Base-by-base conservation (phyloP, 768 basidiomycete species). In the Phylloporus sp. region DNA sequence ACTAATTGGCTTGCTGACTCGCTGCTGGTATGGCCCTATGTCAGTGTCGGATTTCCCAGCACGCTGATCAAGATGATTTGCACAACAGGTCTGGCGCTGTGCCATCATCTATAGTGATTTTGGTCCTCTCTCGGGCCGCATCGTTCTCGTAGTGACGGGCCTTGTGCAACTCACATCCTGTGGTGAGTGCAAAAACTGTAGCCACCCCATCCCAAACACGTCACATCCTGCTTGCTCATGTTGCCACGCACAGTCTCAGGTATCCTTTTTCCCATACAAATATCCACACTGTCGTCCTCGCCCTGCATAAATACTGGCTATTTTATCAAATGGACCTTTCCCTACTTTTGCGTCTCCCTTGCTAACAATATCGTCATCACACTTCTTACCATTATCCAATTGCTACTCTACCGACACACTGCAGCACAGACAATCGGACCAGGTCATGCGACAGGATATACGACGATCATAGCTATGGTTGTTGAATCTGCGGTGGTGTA, bases 401-500 rank as follows among this genome's bases (percentile, higher is more conserved):
- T 70, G 5, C 29, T 62, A 2, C 20, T 63, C 44, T 63, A 70
- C 52, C 60, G 67, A n/a, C 53, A 52, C 5, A 49, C 59, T 35
- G 58, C 55, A 38, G 47, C 47, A 16, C 52, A 46, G 16, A 26
- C 55, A 0, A 56, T 60, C 11, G 62, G 69, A 8, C 63, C 61
- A 9, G 59, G 57, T 12, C 68, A 60, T 27, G 58, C 44, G 23
- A 32, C 34, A 2, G 66, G 59, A 23, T 59, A 62, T 43, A 66
- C 68, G n/a, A 61, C 56, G 7, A 27, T 70, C 34, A 52, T 57
- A 1, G 61, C 66, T 0, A 50, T 70, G 51, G 34, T 66, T 23
- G 26, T 68, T 45, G 66, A 68, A 46, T 66, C 60, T 4, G 66
- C 66, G 0, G 55, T 66, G 0, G n/a, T 68, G n/a, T 68, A 68